phyloP scores from a whole-genome alignment of 441 rosid species.

The Aleurites moluccanus region DNA sequence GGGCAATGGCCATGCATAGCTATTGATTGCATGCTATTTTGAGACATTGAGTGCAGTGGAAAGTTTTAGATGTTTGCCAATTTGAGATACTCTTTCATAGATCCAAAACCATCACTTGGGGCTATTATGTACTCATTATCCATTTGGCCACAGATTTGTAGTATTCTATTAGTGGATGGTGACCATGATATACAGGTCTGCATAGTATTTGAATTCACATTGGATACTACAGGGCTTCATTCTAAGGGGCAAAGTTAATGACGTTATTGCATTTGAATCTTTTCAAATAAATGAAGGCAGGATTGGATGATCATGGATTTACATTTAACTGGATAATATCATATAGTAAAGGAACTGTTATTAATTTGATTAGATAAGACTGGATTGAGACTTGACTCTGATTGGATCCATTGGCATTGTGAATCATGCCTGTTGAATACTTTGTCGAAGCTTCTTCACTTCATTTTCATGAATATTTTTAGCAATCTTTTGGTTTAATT shows the following conservation, averaged over 20 bases:
- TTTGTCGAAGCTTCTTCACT: constrained; percentile 10
- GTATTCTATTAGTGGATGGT: background rate
- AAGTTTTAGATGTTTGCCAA: background rate
- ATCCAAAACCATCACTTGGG: background rate
- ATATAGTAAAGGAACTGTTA: constrained; percentile 1
- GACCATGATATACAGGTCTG: background rate
- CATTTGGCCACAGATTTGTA: background rate
- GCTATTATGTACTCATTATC: background rate
- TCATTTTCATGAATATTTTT: constrained; percentile 20
- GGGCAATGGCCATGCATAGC: background rate
- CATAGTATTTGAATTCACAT: background rate
- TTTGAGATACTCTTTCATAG: background rate
- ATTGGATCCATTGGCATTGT: constrained; percentile 14
- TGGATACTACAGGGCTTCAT: background rate
- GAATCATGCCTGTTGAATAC: constrained; percentile 3
- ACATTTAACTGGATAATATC: background rate
- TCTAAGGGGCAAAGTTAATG: background rate
- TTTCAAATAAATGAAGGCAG: background rate
- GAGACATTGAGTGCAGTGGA: background rate
- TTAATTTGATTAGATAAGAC: background rate
- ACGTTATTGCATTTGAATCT: background rate
- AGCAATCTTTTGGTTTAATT: constrained; percentile 14
- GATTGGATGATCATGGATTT: background rate
- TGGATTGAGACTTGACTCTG: background rate
- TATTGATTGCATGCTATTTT: background rate